Conservation (phyloP, 2,329 filamentous ascomycete species). For the Lasiodiplodia theobromae region DNA sequence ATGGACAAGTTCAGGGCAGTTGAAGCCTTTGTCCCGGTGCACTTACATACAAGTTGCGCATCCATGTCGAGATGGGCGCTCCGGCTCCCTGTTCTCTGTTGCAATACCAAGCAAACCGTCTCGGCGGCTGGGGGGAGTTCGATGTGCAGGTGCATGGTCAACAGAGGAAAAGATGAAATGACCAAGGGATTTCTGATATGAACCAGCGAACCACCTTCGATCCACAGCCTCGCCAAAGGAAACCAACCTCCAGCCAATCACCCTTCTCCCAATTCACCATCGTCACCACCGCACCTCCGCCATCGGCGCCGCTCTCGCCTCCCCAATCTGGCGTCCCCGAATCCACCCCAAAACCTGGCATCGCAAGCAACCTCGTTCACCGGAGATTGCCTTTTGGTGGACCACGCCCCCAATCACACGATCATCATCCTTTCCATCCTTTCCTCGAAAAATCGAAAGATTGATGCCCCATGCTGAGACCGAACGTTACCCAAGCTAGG, state of each 20-base stretch:
- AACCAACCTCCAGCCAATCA: neutral
- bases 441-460: neutral
- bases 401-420: neutral
- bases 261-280: neutral
- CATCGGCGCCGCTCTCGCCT: slow-evolving; percentile 4
- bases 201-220: neutral
- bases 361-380: neutral
- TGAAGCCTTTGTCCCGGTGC: too few species aligned
- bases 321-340: neutral
- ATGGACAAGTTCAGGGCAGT: too few species aligned
- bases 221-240: neutral
- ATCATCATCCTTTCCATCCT: neutral
- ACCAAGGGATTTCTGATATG: neutral
- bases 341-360: neutral
- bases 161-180: too few species aligned
- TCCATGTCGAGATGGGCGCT: too few species aligned
- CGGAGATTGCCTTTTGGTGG: neutral
- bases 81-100: too few species aligned
- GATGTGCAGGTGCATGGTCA: too few species aligned
- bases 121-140: too few species aligned
- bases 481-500: neutral
- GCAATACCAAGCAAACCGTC: too few species aligned
- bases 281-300: slow-evolving; percentile 10
- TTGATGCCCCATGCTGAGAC: neutral
- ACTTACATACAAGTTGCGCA: too few species aligned